Conservation (phyloP, 768 basidiomycete species). For the Baorangia bicolor region DNA sequence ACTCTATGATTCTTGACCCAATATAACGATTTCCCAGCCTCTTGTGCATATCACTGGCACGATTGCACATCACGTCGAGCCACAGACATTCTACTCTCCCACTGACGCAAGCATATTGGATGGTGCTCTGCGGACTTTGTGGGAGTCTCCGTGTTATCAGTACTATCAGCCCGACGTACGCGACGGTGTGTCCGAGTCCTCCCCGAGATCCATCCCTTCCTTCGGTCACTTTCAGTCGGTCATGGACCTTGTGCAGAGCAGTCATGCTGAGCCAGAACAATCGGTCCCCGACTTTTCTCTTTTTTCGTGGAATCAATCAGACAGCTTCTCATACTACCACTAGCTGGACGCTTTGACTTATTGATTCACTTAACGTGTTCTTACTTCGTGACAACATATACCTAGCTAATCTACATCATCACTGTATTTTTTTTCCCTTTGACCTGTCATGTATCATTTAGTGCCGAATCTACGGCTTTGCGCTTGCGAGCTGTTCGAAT, state of each 20-base stretch:
- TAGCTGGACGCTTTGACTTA: slow-evolving; percentile 26
- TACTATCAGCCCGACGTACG: not conserved
- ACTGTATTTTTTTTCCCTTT: slow-evolving; percentile 21
- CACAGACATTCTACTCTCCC: not conserved
- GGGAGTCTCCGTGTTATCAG: not conserved
- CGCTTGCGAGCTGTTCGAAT: slow-evolving; percentile 42
- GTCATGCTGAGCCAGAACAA: slow-evolving; percentile 4
- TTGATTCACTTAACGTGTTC: slow-evolving; percentile 22
- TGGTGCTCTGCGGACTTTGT: not conserved
- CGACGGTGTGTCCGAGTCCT: not conserved
- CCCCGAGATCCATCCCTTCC: not conserved
- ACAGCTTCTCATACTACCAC: slow-evolving; percentile 22
- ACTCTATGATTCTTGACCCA: not conserved
- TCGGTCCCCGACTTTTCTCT: slow-evolving; percentile 15
- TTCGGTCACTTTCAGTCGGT: slow-evolving; percentile 11
- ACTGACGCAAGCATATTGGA: not conserved
- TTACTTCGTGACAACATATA: slow-evolving; percentile 6
- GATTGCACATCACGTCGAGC: not conserved
- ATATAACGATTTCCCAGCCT: slow-evolving; percentile 9
- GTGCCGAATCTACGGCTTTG: slow-evolving; percentile 4
- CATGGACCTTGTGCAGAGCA: slow-evolving; percentile 11
- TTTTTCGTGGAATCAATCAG: slow-evolving; percentile 24
- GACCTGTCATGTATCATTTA: slow-evolving; percentile 14
- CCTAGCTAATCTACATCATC: slow-evolving; percentile 16
- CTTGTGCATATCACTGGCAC: not conserved